Evolutionary conservation across 257 asterid genomes (phyloP).

Genomic region (Echites panduratus): DNA sequence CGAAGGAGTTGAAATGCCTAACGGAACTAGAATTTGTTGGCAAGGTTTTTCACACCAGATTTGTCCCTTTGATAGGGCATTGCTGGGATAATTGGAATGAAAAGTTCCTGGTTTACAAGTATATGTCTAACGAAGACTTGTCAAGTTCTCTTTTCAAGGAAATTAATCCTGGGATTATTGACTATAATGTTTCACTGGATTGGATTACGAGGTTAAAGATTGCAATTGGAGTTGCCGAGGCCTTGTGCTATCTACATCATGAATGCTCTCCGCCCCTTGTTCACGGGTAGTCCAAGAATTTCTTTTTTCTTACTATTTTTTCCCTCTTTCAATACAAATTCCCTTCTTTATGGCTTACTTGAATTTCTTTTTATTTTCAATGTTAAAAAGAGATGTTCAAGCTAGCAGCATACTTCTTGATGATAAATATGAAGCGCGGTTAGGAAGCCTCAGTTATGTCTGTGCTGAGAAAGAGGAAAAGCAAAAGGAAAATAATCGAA

Average conservation of each 20-base stretch:
- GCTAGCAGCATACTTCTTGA: too few relatives aligned
- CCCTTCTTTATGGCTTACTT: too few relatives aligned
- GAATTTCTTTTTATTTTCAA: too few relatives aligned
- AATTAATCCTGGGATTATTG: not conserved
- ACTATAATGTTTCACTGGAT: not conserved
- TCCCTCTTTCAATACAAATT: too few relatives aligned
- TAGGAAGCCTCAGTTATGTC: too few relatives aligned
- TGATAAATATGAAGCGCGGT: too few relatives aligned
- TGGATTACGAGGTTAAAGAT: constrained; percentile 12
- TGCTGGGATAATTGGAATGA: constrained; percentile 6
- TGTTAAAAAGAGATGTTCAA: too few relatives aligned
- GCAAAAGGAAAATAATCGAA: too few relatives aligned
- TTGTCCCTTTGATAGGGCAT: constrained; percentile 11
- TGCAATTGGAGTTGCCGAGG: constrained; percentile 15
- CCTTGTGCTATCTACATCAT: constrained; percentile 10
- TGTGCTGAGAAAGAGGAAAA: too few relatives aligned
- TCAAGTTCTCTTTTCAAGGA: not conserved
- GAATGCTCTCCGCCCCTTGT: constrained; percentile 17
- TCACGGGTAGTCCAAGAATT: constrained; percentile 9
- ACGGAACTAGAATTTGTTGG: constrained; percentile 26
- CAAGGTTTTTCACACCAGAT: constrained; percentile 3
- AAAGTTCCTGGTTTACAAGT: constrained; percentile 11
- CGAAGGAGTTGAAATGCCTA: constrained; percentile 27
- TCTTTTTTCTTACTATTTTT: not conserved
- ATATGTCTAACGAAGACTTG: constrained; percentile 4